A percentile compares a stretch with the other conserved stretches of the same genome.
These are phyloP conservation scores for Neofusicoccum parvum DNA, from an alignment of 2,329 filamentous ascomycete species.

Conservation along the genomic window DNA sequence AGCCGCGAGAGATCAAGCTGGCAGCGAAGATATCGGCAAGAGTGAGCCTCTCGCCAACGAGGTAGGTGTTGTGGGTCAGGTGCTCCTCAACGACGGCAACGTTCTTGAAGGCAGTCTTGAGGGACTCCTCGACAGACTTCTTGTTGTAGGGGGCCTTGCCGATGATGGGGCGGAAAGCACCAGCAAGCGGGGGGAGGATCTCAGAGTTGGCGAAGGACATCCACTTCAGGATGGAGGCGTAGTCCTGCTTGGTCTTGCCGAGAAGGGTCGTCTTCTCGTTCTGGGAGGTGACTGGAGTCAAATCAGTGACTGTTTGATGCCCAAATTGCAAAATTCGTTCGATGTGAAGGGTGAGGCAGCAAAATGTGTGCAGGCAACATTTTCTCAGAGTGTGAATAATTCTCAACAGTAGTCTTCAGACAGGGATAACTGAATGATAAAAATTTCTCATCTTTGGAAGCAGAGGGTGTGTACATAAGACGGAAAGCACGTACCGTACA, in stretches of 20 bases:
- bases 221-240: constrained; percentile 97
- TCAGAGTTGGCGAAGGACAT: constrained; percentile 96
- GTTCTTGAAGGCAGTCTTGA: constrained; percentile 69
- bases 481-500: constrained; percentile 78
- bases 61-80: constrained; percentile 90
- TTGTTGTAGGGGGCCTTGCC: constrained; percentile 92
- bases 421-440: constrained; percentile 88
- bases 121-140: constrained; percentile 84
- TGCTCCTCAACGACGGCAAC: constrained; percentile 79
- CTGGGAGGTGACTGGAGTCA: constrained; percentile 82
- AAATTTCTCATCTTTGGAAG: constrained; percentile 71
- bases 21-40: constrained; percentile 90
- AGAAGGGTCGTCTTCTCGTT: constrained; percentile 99
- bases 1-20: constrained; percentile 79
- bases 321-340: constrained; percentile 20
- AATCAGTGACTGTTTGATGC: constrained; percentile 29
- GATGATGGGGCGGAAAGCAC: constrained; percentile 84
- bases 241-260: constrained; percentile 99
- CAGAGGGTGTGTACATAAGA: constrained; percentile 23
- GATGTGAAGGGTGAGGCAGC: constrained; percentile 23
- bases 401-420: constrained; percentile 94
- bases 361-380: constrained; percentile 20
- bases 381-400: constrained; percentile 77
- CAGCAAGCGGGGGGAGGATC: constrained; percentile 71
- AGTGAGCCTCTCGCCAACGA: constrained; percentile 96